These are phyloP conservation scores for Starmerella apis DNA, from an alignment of 805 yeast species.

Conservation along the genomic window DNA sequence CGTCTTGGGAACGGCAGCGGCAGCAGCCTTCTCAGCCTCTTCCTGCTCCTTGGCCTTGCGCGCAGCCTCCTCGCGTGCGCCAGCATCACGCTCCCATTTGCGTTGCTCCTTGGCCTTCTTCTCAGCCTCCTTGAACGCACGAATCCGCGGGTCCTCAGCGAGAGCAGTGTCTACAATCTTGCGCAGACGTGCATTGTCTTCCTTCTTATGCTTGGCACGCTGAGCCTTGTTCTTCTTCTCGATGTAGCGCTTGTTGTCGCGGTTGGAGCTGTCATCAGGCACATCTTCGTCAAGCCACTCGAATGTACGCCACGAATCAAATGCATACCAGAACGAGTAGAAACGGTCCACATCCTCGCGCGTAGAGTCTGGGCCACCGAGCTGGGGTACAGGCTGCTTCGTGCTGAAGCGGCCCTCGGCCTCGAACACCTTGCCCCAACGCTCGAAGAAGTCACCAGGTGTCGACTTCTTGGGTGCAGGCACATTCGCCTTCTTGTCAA, in stretches of 20 bases:
- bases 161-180: constrained; percentile 82
- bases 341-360: constrained; percentile 78
- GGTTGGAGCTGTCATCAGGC: constrained; percentile 97
- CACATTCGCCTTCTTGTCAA: constrained; percentile 80
- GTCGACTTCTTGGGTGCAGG: constrained; percentile 58
- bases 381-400: constrained; percentile 74
- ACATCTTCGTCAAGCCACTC: constrained; percentile 98
- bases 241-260: constrained; percentile 97
- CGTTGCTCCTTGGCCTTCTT: constrained; percentile 86
- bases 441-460: constrained; percentile 72
- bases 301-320: constrained; percentile 96
- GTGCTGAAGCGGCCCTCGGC: constrained; percentile 87
- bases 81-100: constrained; percentile 98
- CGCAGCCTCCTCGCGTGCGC: constrained; percentile 93
- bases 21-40: constrained; percentile 66
- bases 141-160: constrained; percentile 89
- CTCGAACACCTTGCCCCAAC: constrained; percentile 86
- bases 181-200: constrained; percentile 82
- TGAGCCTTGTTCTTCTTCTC: constrained; percentile 96
- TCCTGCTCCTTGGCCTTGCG: constrained; percentile 83
- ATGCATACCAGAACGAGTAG: constrained; percentile 84
- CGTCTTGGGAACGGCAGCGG: constrained; percentile 54
- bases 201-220: constrained; percentile 94
- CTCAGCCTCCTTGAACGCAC: constrained; percentile 83
- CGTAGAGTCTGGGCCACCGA: constrained; percentile 58